phyloP scores from a whole-genome alignment of 2,329 filamentous ascomycete species.

The Fusarium pininemorale region DNA sequence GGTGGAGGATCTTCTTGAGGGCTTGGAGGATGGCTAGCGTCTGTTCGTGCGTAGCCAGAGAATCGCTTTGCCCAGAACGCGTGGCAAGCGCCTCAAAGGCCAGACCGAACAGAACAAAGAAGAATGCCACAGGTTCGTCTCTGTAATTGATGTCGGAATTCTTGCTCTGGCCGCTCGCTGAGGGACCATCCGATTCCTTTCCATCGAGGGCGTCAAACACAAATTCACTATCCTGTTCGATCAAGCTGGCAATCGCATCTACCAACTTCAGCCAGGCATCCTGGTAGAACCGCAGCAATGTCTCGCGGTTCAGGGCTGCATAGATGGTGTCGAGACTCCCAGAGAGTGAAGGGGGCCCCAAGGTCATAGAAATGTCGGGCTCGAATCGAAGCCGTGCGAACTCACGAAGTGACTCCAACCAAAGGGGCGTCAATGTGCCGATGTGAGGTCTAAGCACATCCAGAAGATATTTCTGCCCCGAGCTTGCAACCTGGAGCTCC shows the following conservation, averaged over 20 bases:
- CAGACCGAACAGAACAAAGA: conserved; percentile 96
- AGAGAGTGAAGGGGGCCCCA: conserved; percentile 82
- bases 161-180: conserved; percentile 64
- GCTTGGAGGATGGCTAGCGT: conserved; percentile 89
- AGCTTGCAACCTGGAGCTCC: conserved; percentile 93
- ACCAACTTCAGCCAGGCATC: conserved; percentile 96
- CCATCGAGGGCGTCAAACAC: conserved; percentile 97
- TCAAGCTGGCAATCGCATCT: conserved; percentile 95
- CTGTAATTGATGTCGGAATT: conserved; percentile 92
- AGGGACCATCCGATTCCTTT: conserved; percentile 67
- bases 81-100: conserved; percentile 95
- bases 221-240: conserved; percentile 97
- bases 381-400: conserved; percentile 94
- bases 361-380: conserved; percentile 92
- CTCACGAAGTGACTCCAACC: conserved; percentile 91
- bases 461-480: conserved; percentile 87
- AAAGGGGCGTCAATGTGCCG: conserved; percentile 87
- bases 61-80: conserved; percentile 63
- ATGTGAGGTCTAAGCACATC: conserved; percentile 92
- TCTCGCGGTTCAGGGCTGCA: conserved; percentile 92
- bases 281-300: conserved; percentile 93
- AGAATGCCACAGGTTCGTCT: conserved; percentile 97
- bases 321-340: conserved; percentile 94
- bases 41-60: conserved; percentile 76
- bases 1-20: conserved; percentile 92